Conservation (phyloP, 352 stramenopile species). For the Globisporangium abappressorium region DNA sequence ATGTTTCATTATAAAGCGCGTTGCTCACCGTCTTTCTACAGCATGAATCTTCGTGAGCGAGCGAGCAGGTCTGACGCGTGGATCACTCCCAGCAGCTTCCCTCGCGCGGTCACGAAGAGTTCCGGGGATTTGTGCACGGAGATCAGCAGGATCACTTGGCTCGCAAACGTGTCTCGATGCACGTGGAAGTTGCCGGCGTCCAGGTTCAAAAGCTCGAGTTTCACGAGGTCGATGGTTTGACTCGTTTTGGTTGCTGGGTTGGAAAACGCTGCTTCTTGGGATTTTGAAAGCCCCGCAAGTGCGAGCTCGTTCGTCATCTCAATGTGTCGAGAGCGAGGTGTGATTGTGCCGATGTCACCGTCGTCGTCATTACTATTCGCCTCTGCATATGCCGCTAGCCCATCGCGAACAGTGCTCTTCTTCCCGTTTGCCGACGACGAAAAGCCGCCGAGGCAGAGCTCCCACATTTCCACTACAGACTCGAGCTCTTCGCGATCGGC, state of each 20-base stretch:
- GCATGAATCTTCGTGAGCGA: slow-evolving; percentile 51
- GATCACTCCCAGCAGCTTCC: slow-evolving; percentile 69
- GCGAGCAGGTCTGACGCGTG: slow-evolving; percentile 67
- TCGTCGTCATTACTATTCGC: not conserved
- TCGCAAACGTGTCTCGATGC: slow-evolving; percentile 61
- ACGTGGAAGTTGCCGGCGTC: slow-evolving; percentile 71
- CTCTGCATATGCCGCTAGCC: not conserved
- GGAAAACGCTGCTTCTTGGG: slow-evolving; percentile 33
- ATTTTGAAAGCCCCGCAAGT: slow-evolving; percentile 25
- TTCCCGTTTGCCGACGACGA: not conserved
- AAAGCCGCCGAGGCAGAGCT: slow-evolving; percentile 32
- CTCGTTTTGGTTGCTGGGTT: slow-evolving; percentile 25
- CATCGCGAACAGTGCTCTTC: not conserved
- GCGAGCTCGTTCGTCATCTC: slow-evolving; percentile 16
- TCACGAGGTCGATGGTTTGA: slow-evolving; percentile 52
- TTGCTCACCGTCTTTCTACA: slow-evolving; percentile 24
- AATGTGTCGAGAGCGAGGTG: slow-evolving; percentile 22
- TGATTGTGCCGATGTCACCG: slow-evolving; percentile 10
- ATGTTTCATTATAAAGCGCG: not conserved
- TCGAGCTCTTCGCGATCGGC: slow-evolving; percentile 61
- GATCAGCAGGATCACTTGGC: slow-evolving; percentile 75
- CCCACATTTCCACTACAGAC: slow-evolving; percentile 54
- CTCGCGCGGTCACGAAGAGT: slow-evolving; percentile 70
- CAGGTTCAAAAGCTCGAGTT: slow-evolving; percentile 53
- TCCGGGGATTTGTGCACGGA: slow-evolving; percentile 75